Percentiles rank a stretch among this genome's conserved stretches.
These are phyloP conservation scores for Ophiostoma sp. DNA, from an alignment of 2,329 filamentous ascomycete species.

Conservation along the genomic window DNA sequence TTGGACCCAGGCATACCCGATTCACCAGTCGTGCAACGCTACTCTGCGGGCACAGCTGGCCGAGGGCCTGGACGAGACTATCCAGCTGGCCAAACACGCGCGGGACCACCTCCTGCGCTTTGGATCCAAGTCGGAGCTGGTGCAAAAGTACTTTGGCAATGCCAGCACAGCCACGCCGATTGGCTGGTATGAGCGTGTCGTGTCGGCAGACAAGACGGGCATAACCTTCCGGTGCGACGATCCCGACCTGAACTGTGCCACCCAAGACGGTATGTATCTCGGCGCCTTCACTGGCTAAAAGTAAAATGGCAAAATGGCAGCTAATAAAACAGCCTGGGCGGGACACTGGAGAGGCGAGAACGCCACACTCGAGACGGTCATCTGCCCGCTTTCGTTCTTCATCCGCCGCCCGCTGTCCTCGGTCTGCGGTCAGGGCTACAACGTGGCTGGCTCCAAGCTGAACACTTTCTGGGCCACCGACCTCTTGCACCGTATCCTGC, in stretches of 20 bases:
- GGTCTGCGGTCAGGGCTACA: not conserved
- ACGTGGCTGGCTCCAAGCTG: not conserved
- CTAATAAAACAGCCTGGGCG: not conserved
- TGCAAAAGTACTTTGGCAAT: constrained; percentile 13
- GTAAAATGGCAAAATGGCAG: not conserved
- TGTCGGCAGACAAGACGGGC: not conserved
- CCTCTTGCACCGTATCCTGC: not conserved
- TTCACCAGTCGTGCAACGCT: not conserved
- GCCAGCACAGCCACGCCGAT: not conserved
- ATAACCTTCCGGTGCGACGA: constrained; percentile 8
- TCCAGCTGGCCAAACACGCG: not conserved
- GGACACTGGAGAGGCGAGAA: constrained; percentile 9
- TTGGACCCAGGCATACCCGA: not conserved
- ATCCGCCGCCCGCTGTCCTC: not conserved
- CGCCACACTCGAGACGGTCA: constrained; percentile 1
- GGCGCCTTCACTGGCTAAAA: not conserved
- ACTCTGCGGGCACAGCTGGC: not conserved
- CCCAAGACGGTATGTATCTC: not conserved
- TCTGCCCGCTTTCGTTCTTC: not conserved
- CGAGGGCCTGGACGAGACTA: not conserved
- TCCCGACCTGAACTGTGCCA: constrained; percentile 2
- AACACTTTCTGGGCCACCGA: constrained; percentile 7
- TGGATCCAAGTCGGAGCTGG: not conserved
- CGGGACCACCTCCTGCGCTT: not conserved
- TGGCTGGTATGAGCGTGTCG: constrained; percentile 6